phyloP scores from a whole-genome alignment of 2,329 filamentous ascomycete genomes.

The Trichophyton schoenleinii region DNA sequence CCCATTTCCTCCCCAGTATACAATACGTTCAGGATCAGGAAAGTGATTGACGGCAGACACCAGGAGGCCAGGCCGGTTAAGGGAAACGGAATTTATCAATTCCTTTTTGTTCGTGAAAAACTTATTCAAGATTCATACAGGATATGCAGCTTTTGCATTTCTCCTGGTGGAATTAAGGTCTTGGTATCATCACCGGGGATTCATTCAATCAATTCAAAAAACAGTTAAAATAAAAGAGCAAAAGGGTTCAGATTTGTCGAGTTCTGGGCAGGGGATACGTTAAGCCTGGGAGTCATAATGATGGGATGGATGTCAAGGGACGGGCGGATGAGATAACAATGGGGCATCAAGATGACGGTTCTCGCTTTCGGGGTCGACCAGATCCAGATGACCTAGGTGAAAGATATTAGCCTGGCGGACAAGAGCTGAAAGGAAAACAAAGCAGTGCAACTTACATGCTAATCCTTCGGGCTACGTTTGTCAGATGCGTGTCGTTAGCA shows the following conservation, averaged over 20 bases:
- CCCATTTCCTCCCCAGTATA: not conserved
- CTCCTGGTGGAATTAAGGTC: not conserved
- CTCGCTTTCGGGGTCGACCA: conserved; percentile 24
- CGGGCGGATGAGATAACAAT: not conserved
- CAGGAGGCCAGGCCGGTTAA: not conserved
- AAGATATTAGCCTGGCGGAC: not conserved
- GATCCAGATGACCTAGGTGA: conserved; percentile 28
- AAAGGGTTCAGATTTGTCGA: not conserved
- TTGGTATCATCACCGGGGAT: not conserved
- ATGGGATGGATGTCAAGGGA: not conserved
- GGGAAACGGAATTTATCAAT: not conserved
- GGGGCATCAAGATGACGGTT: conserved; percentile 14
- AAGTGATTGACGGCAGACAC: not conserved
- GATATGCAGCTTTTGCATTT: not conserved
- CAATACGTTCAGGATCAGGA: not conserved
- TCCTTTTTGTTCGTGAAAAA: not conserved
- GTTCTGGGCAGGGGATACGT: not conserved
- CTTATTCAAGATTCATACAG: not conserved
- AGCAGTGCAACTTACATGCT: conserved; percentile 65
- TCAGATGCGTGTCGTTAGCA: conserved; percentile 79
- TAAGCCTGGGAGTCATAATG: not conserved
- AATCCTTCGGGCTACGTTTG: conserved; percentile 75
- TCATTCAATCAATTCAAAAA: conserved; percentile 4
- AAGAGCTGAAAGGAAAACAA: not conserved
- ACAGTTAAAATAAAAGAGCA: not conserved